phyloP scores from a whole-genome alignment of 805 yeast species.

The Suhomyces sp. region DNA sequence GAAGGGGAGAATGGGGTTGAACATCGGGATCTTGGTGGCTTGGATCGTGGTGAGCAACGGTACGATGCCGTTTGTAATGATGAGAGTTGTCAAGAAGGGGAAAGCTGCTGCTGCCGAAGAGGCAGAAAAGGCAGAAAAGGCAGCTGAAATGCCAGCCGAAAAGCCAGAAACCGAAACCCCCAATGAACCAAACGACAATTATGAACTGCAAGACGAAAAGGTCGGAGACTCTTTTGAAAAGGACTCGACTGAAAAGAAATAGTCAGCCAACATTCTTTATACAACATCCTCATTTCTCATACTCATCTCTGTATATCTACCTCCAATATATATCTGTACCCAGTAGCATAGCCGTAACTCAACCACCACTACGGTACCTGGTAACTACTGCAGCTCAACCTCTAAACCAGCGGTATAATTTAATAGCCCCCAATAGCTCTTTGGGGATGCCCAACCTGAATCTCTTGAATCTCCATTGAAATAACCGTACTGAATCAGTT shows the following conservation, averaged over 20 bases:
- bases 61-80: slow-evolving; percentile 26
- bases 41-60: slow-evolving; percentile 30
- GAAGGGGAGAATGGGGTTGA: slow-evolving; percentile 33
- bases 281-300: background rate
- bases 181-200: background rate
- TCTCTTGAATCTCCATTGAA: too few species aligned
- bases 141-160: too few species aligned
- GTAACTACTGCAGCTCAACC: too few species aligned
- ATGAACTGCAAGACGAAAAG: background rate
- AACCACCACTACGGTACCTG: too few species aligned
- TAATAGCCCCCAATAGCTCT: too few species aligned
- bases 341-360: too few species aligned
- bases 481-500: background rate
- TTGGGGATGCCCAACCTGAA: too few species aligned
- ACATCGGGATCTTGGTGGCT: slow-evolving; percentile 28
- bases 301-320: background rate
- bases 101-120: slow-evolving; percentile 10
- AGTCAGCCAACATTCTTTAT: background rate
- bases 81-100: slow-evolving; percentile 8
- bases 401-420: too few species aligned
- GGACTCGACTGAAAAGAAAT: background rate
- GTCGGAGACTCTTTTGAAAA: background rate
- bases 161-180: background rate
- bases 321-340: background rate
- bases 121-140: background rate